These are phyloP conservation scores for Lasiosphaeria miniovina DNA, from an alignment of 495 filamentous ascomycete species.

Conservation along the genomic window DNA sequence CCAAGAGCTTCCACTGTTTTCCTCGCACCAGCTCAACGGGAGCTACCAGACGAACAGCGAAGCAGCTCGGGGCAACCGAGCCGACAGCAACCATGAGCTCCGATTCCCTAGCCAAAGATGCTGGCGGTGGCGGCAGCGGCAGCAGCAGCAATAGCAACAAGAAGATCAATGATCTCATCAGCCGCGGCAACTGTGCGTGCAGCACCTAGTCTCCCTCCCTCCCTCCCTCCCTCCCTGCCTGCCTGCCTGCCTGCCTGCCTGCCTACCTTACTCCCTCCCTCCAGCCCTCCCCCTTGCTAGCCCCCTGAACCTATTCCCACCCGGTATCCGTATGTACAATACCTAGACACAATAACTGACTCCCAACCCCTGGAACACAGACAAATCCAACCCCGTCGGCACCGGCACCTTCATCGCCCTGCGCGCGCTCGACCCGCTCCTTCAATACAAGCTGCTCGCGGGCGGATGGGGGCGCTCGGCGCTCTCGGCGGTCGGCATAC, in stretches of 20 bases:
- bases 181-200: background rate
- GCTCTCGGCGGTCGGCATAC: conserved; percentile 19
- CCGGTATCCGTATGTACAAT: too few relatives aligned
- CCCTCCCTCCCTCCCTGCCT: background rate
- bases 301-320: too few relatives aligned
- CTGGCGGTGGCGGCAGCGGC: too few relatives aligned
- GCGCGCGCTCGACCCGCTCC: conserved; percentile 52
- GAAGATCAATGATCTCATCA: background rate
- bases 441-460: conserved; percentile 53
- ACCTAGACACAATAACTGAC: too few relatives aligned
- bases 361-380: conserved; percentile 14
- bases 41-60: too few relatives aligned
- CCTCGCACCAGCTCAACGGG: too few relatives aligned
- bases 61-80: too few relatives aligned
- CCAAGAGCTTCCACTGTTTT: too few relatives aligned
- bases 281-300: too few relatives aligned
- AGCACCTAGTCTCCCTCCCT: background rate
- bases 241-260: background rate
- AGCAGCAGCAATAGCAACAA: background rate
- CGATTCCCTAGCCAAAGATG: too few relatives aligned
- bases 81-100: background rate
- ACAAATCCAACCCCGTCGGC: conserved; percentile 45
- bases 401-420: conserved; percentile 55
- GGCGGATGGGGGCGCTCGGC: conserved; percentile 23
- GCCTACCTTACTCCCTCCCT: too few relatives aligned